These are phyloP conservation scores for Aspergillus proliferans DNA, from an alignment of 2,329 filamentous ascomycete species.

Conservation along the genomic window DNA sequence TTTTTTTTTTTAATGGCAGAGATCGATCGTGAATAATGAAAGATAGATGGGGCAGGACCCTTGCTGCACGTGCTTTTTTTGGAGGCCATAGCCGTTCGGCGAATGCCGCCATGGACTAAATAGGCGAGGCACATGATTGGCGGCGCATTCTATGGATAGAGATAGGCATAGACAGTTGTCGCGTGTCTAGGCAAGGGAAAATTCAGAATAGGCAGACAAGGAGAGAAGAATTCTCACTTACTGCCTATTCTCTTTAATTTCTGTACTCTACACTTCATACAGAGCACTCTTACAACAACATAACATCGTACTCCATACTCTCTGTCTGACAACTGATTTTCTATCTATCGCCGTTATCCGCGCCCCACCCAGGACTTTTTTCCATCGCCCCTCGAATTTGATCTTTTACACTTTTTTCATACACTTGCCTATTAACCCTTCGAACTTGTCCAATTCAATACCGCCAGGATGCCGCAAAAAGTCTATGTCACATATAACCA, in stretches of 20 bases:
- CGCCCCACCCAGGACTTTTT: background rate
- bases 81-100: background rate
- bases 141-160: background rate
- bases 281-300: no score
- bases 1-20: no score
- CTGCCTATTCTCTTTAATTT: no score
- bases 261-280: no score
- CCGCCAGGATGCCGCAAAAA: constrained; percentile 67
- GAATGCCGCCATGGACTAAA: background rate
- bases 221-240: background rate
- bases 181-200: background rate
- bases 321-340: no score
- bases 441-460: background rate
- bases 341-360: no score
- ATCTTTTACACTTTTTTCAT: background rate
- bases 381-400: background rate
- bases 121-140: background rate
- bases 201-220: background rate
- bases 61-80: no score
- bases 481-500: constrained; percentile 89
- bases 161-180: background rate
- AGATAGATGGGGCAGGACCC: no score
- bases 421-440: background rate
- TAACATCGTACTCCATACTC: no score
- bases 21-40: no score